Base-by-base conservation (phyloP, 768 basidiomycete genomes). In the Naganishia vaughanmartiniae region DNA sequence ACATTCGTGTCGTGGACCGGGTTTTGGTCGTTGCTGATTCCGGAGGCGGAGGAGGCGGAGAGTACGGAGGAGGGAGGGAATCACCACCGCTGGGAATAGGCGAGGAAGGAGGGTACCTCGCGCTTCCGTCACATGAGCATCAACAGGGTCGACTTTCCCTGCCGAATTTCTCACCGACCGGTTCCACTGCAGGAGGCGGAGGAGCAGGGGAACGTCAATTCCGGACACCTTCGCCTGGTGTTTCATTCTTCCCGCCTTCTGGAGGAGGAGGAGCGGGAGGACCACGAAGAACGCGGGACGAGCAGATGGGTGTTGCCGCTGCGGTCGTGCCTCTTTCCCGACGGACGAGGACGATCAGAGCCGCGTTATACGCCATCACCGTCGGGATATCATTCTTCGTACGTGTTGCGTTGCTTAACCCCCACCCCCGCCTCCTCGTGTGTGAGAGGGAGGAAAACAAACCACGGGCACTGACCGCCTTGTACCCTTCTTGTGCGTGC, bases 361-460 rank as follows among this genome's bases (percentile, higher is more conserved):
- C 78, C 0, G 74, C 79, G 1, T 78, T 92, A 45, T 95, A 94
- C 75, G 91, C 89, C n/a, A 81, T 84, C 4, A 87, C 87, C 2
- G 87, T 92, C 26, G 89, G 89, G 80, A 71, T 81, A 2, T 77
- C 76, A 9, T 81, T 79, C 73, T 81, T 77, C 75, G 80, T 79
- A 70, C 69, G 80, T 69, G 28, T 36, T 5, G 12, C 54, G 10
- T 31, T 70, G 33, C 33, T 24, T 60, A 34, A 53, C n/a, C 17
- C 26, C 6, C 45, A 2, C 31, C 14, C 36, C 55, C 48, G 24
- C 48, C 45, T 36, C 31, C n/a, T 26, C 26, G 2, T 5, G 31
- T n/a, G n/a, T n/a, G n/a, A n/a, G n/a, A n/a, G n/a, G n/a, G n/a
- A n/a, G n/a, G n/a, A n/a, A n/a, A n/a, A n/a, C n/a, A n/a, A n/a